Base-by-base conservation (phyloP, 768 basidiomycete genomes). In the Auriculariales sp. region DNA sequence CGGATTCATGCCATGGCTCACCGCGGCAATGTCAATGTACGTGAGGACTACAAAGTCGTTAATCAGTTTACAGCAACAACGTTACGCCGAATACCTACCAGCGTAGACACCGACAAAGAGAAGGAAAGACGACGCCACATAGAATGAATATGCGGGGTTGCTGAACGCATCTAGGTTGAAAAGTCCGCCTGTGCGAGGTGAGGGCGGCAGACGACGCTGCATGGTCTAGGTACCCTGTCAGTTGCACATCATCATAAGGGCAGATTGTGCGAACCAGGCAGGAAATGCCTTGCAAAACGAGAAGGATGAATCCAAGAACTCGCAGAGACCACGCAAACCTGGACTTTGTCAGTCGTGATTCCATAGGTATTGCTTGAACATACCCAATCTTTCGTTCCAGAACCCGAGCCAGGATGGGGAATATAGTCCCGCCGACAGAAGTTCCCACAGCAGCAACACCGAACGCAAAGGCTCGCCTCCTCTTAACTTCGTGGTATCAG, bases 401-500 rank as follows among this genome's bases (percentile, higher is more conserved):
- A 2, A 35, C 46, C 14, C 59, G 54, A 15, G 57, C 44, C 32
- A 59, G 27, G 30, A 62, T 58, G 2, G 63, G 63, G 27, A 62
- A 57, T 14, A 64, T 34, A 7, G 60, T 59, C 2, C 63, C 63
- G 0, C 61, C 62, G 27, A 61, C n/a, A 15, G 53, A 52, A n/a
- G 50, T 52, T 1, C 62, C 60, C n/a, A 51, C 49, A 0, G 60
- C 61, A n/a, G 52, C 50, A 24, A 54, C 25, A 15, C 57, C 58
- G 28, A 54, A 57, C 3, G 55, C 53, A 2, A 52, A 12, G 2
- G 49, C 45, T 25, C 57, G 48, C 11, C 39, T 27, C 25, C 36
- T 47, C 33, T 51, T 33, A 31, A 53, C 52, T 53, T 31, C 5
- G 30, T 29, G 10, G 27, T 31, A 34, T 50, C n/a, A 53, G 49